Base-by-base conservation (phyloP, 495 filamentous ascomycete species). In the Xylaria grammica region DNA sequence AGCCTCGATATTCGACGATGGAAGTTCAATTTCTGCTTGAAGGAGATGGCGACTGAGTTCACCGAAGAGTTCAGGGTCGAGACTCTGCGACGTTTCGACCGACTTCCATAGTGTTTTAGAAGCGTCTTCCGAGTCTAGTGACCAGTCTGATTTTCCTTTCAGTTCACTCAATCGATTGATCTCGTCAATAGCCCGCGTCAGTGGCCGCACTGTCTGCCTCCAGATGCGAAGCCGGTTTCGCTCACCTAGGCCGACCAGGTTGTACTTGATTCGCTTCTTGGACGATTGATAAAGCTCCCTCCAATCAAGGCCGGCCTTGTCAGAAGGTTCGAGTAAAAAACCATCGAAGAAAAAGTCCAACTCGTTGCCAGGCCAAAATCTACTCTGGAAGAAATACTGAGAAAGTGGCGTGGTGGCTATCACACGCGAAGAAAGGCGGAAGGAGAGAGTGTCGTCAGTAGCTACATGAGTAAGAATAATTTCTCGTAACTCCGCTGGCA, bases 341-440 rank as follows among this genome's bases (percentile, higher is more conserved):
- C 27, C 51, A 46, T 63, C 61, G 20, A 63, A 63, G 20, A 48
- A 48, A 11, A 50, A 26, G 9, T 49, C 61, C 0, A 63, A 46
- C 30, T 63, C 51, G 26, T 26, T 51, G 1, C 24, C 56, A 40
- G 45, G 46, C 56, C 56, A 65, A 22, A 65, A 65, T 17, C 56
- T 48, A 27, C 46, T 60, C 27, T 48, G 48, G 36, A 65, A 65
- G 38, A 65, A 65, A 42, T 29, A 20, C 20, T 61, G 54, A 26
- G 63, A 60, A 26, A 65, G 54, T 11, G 56, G 56, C 0, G 27
- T 60, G 24, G 55, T 7, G 10, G 63, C 54, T 27, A 65, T 55
- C n/a, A 19, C 54, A 24, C 46, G 56, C n/a, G 63, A 65, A 8
- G 63, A 58, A 17, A 65, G 63, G 11, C 63, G 63, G n/a, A 65